Percentiles rank a stretch among this genome's conserved stretches.
Evolutionary conservation across 2,329 filamentous ascomycete genomes (phyloP).

Genomic region (Coniella vitis): DNA sequence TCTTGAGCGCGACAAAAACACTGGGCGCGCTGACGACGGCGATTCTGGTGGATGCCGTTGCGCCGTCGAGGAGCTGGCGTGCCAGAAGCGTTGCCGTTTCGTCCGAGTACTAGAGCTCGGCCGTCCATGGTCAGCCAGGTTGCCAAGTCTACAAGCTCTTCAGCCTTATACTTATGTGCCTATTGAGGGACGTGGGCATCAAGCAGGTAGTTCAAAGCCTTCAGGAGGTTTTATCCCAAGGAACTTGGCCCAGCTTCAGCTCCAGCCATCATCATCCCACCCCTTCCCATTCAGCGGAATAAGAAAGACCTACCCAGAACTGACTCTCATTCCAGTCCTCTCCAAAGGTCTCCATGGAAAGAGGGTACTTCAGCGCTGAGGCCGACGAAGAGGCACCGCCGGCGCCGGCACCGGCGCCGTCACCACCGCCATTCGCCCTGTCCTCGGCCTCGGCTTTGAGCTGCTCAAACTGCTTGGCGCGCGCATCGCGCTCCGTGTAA

Average conservation of each 20-base stretch:
- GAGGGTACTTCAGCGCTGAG: conserved; percentile 19
- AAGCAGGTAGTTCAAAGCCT: no score
- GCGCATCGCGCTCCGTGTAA: conserved; percentile 63
- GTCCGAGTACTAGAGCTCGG: conserved; percentile 54
- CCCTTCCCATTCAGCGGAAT: no score
- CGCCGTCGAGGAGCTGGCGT: conserved; percentile 56
- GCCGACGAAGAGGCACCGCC: neutral
- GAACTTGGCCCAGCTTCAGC: no score
- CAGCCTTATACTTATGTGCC: no score
- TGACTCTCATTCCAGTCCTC: conserved; percentile 82
- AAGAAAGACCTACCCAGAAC: conserved; percentile 61
- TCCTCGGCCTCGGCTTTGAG: conserved; percentile 57
- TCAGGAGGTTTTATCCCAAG: no score
- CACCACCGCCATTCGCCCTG: conserved; percentile 23
- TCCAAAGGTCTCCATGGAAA: conserved; percentile 62
- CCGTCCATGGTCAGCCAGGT: neutral
- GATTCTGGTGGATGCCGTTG: conserved; percentile 50
- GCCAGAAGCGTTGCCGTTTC: conserved; percentile 61
- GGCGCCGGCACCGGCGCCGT: neutral
- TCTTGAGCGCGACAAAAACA: conserved; percentile 70
- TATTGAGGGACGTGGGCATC: no score
- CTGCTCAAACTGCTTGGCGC: conserved; percentile 59
- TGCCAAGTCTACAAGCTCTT: no score
- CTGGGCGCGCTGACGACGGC: conserved; percentile 69
- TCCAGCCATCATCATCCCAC: neutral